phyloP scores from a whole-genome alignment of 441 rosid species.

The Syzygium malaccense region DNA sequence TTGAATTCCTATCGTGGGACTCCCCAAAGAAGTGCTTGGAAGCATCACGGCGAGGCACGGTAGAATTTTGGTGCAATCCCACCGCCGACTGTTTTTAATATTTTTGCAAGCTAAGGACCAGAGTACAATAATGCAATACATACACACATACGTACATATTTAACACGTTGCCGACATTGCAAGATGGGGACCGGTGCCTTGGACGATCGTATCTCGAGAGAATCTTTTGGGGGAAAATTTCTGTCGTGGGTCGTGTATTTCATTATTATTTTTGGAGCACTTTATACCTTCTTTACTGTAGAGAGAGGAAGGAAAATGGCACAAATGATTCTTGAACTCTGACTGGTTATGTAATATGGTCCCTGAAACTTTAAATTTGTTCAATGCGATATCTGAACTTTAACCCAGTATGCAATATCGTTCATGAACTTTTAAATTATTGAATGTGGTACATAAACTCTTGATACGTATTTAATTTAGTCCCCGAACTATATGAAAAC shows the following conservation, averaged over 20 bases:
- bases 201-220: not conserved
- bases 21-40: not conserved
- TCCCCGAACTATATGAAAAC: too few relatives aligned
- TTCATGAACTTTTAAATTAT: too few relatives aligned
- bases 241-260: not conserved
- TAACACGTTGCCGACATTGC: not conserved
- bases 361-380: not conserved
- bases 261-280: rapidly evolving
- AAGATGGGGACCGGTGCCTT: not conserved
- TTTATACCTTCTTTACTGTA: not conserved
- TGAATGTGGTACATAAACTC: too few relatives aligned
- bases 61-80: not conserved
- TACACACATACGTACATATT: too few relatives aligned
- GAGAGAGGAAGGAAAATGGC: not conserved
- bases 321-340: too few relatives aligned
- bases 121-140: not conserved
- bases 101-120: not conserved
- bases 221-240: not conserved
- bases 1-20: not conserved
- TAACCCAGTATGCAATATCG: not conserved
- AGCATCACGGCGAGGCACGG: not conserved
- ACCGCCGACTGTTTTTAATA: not conserved
- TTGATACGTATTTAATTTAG: too few relatives aligned
- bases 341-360: not conserved
- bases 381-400: not conserved